Evolutionary conservation across 306 rosid genomes (phyloP).

Genomic region (Trichosanthes cucumerina): DNA sequence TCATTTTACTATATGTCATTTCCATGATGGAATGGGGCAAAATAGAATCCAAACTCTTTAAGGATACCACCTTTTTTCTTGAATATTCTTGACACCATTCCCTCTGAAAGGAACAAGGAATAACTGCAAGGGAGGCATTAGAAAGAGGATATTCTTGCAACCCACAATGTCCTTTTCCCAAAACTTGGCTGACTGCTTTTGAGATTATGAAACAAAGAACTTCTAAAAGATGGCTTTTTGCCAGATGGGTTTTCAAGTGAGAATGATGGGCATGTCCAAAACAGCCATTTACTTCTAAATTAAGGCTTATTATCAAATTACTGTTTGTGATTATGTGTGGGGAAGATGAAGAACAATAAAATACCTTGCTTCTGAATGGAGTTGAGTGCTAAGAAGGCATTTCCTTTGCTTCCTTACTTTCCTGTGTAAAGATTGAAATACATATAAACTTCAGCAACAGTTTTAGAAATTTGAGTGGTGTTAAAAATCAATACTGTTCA

Average conservation of each 20-base stretch:
- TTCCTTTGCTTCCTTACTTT: conserved; percentile 32
- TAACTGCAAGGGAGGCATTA: not conserved
- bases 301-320: not conserved
- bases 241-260: not conserved
- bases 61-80: not conserved
- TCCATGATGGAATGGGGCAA: not conserved
- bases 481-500: not conserved
- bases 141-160: not conserved
- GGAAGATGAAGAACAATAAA: conserved; percentile 8
- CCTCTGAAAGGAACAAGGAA: conserved; percentile 4
- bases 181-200: not conserved
- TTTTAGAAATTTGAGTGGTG: not conserved
- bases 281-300: not conserved
- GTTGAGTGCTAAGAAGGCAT: conserved; percentile 30
- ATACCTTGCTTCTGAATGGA: conserved; percentile 41
- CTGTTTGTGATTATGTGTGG: not conserved
- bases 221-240: conserved; percentile 14
- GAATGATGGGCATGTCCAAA: not conserved
- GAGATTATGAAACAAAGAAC: conserved; percentile 5
- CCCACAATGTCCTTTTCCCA: not conserved
- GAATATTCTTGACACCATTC: not conserved
- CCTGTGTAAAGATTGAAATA: not conserved
- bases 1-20: too few relatives aligned
- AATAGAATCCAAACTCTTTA: not conserved
- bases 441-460: not conserved